Evolutionary conservation across 768 basidiomycete genomes (phyloP).

Genomic region (Saitozyma podzolica): DNA sequence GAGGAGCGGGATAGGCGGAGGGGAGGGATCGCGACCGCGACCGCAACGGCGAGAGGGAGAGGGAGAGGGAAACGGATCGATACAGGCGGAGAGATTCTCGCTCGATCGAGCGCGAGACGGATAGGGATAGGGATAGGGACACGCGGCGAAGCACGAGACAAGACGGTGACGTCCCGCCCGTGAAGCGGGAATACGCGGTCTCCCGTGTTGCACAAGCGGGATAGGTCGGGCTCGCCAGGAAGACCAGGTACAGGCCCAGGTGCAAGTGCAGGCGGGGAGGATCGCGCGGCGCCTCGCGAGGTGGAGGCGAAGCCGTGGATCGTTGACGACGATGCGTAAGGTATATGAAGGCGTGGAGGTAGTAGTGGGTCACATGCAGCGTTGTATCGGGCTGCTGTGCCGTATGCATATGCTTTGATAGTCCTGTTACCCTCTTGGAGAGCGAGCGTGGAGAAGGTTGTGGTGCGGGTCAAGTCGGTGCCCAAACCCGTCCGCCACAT

Average conservation of each 20-base stretch:
- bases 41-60: constrained; percentile 3
- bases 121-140: constrained; percentile 9
- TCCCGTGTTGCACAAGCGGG: constrained; percentile 2
- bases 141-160: constrained; percentile 1
- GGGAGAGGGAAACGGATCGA: constrained; percentile 6
- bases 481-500: no score
- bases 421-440: no score
- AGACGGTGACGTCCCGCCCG: background rate
- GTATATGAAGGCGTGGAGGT: background rate
- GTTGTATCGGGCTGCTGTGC: no score
- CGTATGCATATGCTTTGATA: no score
- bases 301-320: background rate
- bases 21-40: constrained; percentile 3
- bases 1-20: constrained; percentile 15
- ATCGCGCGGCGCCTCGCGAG: no score
- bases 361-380: background rate
- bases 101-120: constrained; percentile 4
- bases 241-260: background rate
- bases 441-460: background rate
- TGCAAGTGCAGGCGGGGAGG: no score
- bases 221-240: background rate
- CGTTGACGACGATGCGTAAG: constrained; percentile 2
- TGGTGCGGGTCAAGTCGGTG: background rate
- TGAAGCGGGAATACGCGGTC: constrained; percentile 6
- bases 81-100: background rate